A percentile compares a stretch with the other conserved stretches of the same genome.
phyloP scores from a whole-genome alignment of 2,329 filamentous ascomycete genomes.

The Ustulina deusta region DNA sequence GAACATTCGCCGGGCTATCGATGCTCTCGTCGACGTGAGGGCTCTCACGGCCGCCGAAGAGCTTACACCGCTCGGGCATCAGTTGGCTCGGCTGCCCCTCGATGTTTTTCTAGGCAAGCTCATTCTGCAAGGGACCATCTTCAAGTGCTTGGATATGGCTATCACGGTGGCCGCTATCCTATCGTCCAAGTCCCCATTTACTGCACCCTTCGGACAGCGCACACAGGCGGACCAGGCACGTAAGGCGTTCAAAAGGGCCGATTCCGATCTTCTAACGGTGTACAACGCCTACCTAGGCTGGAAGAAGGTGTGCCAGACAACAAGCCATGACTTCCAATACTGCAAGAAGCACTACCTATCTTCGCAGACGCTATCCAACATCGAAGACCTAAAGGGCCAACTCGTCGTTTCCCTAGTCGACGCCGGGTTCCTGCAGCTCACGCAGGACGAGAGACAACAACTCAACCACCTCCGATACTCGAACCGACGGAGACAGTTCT shows the following conservation, averaged over 20 bases:
- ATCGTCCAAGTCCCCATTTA: conserved; percentile 94
- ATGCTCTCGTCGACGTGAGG: conserved; percentile 92
- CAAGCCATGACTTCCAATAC: conserved; percentile 84
- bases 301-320: conserved; percentile 82
- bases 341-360: conserved; percentile 95
- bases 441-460: conserved; percentile 75
- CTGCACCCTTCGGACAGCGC: conserved; percentile 85
- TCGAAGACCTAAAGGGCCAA: conserved; percentile 96
- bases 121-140: conserved; percentile 85
- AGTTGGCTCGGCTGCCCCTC: conserved; percentile 87
- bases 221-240: conserved; percentile 84
- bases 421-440: conserved; percentile 82
- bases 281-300: conserved; percentile 95
- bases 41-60: conserved; percentile 86
- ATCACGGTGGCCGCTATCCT: conserved; percentile 93
- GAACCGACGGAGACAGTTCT: conserved; percentile 78
- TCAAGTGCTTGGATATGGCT: conserved; percentile 90
- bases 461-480: conserved; percentile 77
- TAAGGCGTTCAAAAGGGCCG: conserved; percentile 81
- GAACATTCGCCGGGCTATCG: conserved; percentile 92
- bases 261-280: conserved; percentile 91
- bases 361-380: conserved; percentile 87
- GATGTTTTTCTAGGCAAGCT: conserved; percentile 97
- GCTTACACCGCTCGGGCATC: conserved; percentile 85
- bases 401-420: conserved; percentile 87